phyloP scores from a whole-genome alignment of 2,329 filamentous ascomycete genomes.

The Epichloe glyceriae region DNA sequence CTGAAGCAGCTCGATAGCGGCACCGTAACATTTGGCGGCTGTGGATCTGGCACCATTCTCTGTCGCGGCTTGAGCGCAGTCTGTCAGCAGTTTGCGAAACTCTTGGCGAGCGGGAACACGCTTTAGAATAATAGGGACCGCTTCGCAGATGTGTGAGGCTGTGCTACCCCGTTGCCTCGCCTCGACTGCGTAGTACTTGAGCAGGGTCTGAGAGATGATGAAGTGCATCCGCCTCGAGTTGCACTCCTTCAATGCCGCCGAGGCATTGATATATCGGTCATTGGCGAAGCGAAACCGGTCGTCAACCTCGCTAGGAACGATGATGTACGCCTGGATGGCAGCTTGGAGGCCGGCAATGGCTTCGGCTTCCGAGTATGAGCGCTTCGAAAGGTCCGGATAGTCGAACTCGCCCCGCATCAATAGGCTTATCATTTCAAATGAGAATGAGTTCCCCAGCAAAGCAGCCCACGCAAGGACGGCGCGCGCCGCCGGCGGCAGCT shows the following conservation, averaged over 20 bases:
- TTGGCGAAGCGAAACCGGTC: slow-evolving; percentile 82
- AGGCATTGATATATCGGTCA: slow-evolving; percentile 72
- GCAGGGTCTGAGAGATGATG: slow-evolving; percentile 67
- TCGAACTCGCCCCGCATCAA: slow-evolving; percentile 66
- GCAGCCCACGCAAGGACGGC: slow-evolving; percentile 79
- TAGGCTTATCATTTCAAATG: slow-evolving; percentile 66
- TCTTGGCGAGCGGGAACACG: slow-evolving; percentile 46
- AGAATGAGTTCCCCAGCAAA: slow-evolving; percentile 69
- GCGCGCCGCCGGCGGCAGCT: slow-evolving; percentile 61
- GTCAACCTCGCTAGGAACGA: slow-evolving; percentile 71
- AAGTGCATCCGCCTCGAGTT: slow-evolving; percentile 77
- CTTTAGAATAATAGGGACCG: slow-evolving; percentile 59
- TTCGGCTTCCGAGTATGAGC: slow-evolving; percentile 47
- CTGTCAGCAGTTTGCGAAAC: slow-evolving; percentile 64
- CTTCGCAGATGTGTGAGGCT: slow-evolving; percentile 70
- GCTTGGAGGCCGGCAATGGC: slow-evolving; percentile 69
- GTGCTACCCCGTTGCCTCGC: slow-evolving; percentile 55
- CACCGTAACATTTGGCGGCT: slow-evolving; percentile 68
- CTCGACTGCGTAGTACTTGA: slow-evolving; percentile 55
- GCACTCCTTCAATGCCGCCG: slow-evolving; percentile 55
- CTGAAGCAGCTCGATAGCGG: slow-evolving; percentile 68
- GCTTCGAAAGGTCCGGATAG: slow-evolving; percentile 22
- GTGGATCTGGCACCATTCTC: slow-evolving; percentile 75
- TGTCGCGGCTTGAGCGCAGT: slow-evolving; percentile 64
- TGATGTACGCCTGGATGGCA: slow-evolving; percentile 65